Conservation (phyloP, 371 early-diverging fungal species). For the Lichtheimia corymbifera region DNA sequence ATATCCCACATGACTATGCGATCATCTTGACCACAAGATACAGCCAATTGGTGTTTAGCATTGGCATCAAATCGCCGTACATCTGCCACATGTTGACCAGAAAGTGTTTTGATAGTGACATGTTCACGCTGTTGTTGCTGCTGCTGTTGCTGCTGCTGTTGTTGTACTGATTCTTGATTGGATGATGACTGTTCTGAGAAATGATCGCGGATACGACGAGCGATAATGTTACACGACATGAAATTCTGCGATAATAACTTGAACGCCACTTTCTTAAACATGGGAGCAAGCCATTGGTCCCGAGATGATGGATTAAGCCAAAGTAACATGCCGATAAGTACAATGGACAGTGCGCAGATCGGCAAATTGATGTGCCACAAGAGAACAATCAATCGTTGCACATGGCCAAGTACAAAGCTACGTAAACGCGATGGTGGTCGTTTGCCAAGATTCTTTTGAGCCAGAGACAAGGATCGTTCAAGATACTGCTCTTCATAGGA, state of each 20-base stretch:
- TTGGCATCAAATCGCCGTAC: slow-evolving; percentile 21
- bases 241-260: slow-evolving; percentile 1
- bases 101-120: slow-evolving; percentile 30
- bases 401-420: slow-evolving; percentile 8
- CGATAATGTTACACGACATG: slow-evolving; percentile 3
- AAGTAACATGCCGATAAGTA: slow-evolving; percentile 23
- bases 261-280: slow-evolving; percentile 19
- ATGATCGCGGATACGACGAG: slow-evolving; percentile 13
- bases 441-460: not conserved
- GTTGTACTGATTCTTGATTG: slow-evolving; percentile 39
- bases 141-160: slow-evolving; percentile 26
- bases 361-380: slow-evolving; percentile 27
- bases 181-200: slow-evolving; percentile 26
- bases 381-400: slow-evolving; percentile 9
- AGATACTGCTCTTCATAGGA: slow-evolving; percentile 5
- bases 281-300: slow-evolving; percentile 27
- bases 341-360: slow-evolving; percentile 21
- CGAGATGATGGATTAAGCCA: slow-evolving; percentile 36
- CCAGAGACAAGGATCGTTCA: slow-evolving; percentile 1
- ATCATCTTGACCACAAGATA: slow-evolving; percentile 37
- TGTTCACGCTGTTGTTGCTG: slow-evolving; percentile 21
- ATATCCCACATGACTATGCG: slow-evolving; percentile 37
- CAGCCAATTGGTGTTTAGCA: slow-evolving; percentile 21
- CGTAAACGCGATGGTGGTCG: slow-evolving; percentile 11
- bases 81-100: slow-evolving; percentile 38